Percentiles rank a stretch among this genome's conserved stretches.
These are phyloP conservation scores for Podospora sp. DNA, from an alignment of 495 filamentous ascomycete genomes.

Conservation along the genomic window DNA sequence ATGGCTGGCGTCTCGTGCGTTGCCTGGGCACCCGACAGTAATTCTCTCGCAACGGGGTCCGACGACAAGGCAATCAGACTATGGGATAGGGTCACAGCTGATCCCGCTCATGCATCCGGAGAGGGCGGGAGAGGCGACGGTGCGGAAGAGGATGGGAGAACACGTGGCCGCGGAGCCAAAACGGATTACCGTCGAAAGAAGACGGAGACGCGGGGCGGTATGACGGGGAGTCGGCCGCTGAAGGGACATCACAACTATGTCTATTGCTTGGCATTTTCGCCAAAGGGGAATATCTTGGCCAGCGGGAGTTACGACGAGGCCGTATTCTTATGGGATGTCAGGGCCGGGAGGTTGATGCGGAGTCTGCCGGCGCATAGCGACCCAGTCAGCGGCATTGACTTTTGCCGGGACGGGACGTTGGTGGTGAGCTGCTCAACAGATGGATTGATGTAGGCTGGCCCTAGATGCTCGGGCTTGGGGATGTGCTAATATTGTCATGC, in stretches of 20 bases:
- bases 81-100: slow-evolving; percentile 81
- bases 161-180: background rate
- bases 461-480: background rate
- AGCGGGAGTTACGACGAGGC: slow-evolving; percentile 97
- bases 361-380: slow-evolving; percentile 93
- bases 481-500: slow-evolving; percentile 15
- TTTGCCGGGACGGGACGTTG: slow-evolving; percentile 88
- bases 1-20: slow-evolving; percentile 88
- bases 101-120: slow-evolving; percentile 55
- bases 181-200: background rate
- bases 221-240: slow-evolving; percentile 55
- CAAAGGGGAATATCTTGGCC: slow-evolving; percentile 94
- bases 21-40: slow-evolving; percentile 86
- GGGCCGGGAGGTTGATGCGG: slow-evolving; percentile 79
- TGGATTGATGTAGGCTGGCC: slow-evolving; percentile 69
- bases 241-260: slow-evolving; percentile 95
- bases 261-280: slow-evolving; percentile 88
- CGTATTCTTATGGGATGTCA: slow-evolving; percentile 93
- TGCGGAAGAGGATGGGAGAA: slow-evolving; percentile 4
- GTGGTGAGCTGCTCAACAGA: slow-evolving; percentile 88
- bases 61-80: slow-evolving; percentile 95
- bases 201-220: slow-evolving; percentile 31
- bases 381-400: slow-evolving; percentile 90
- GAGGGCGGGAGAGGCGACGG: slow-evolving; percentile 13
- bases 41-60: slow-evolving; percentile 83